phyloP scores from a whole-genome alignment of 352 stramenopile species.

The Phytopythium delawarense region DNA sequence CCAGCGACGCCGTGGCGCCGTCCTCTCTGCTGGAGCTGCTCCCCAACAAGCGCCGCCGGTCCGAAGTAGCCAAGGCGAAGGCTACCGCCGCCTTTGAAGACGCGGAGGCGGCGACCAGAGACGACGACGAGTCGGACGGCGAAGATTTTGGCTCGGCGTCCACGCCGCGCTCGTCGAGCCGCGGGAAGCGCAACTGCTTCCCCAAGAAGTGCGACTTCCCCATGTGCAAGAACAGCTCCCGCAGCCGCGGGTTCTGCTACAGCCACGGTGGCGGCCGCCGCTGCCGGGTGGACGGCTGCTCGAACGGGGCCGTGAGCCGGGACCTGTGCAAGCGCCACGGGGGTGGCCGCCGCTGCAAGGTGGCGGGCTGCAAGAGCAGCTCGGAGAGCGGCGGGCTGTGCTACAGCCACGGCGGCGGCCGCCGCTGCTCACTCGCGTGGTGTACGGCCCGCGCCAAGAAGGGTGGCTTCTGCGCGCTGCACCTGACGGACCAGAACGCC shows the following conservation, averaged over 20 bases:
- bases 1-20: background rate
- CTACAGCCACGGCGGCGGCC: constrained; percentile 72
- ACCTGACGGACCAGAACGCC: constrained; percentile 33
- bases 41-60: constrained; percentile 20
- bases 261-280: constrained; percentile 62
- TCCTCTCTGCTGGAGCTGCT: constrained; percentile 13
- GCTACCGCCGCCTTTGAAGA: background rate
- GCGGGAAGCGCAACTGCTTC: constrained; percentile 54
- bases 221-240: constrained; percentile 81
- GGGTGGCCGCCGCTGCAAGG: constrained; percentile 60
- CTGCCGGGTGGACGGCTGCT: constrained; percentile 60
- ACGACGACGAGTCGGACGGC: constrained; percentile 8
- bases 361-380: constrained; percentile 66
- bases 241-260: constrained; percentile 78
- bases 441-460: constrained; percentile 75
- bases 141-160: background rate
- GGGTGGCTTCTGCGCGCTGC: constrained; percentile 59
- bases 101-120: background rate
- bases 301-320: constrained; percentile 70
- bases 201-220: constrained; percentile 83
- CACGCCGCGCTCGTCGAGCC: constrained; percentile 4
- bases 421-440: constrained; percentile 61
- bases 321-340: constrained; percentile 82
- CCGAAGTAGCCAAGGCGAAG: constrained; percentile 8
- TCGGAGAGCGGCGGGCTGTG: constrained; percentile 69